These are phyloP conservation scores for Berkeleyomyces basicola DNA, from an alignment of 2,329 filamentous ascomycete genomes.

Conservation along the genomic window DNA sequence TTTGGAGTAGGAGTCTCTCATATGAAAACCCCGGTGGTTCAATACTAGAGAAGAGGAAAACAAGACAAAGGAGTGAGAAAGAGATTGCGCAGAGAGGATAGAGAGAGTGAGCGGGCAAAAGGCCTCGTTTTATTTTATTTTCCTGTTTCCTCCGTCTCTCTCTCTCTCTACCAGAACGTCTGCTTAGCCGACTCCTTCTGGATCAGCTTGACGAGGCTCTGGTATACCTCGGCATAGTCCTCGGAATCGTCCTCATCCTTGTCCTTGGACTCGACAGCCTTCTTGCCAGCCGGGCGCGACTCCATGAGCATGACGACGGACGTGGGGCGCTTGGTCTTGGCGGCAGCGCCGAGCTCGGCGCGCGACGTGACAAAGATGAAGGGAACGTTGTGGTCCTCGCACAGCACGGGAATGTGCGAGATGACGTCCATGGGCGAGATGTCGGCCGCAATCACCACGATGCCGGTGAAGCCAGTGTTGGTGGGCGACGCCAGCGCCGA, in stretches of 20 bases:
- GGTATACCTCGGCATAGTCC: constrained; percentile 47
- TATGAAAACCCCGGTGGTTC: background rate
- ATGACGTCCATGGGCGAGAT: constrained; percentile 99
- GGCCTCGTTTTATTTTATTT: background rate
- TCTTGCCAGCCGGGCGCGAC: constrained; percentile 32
- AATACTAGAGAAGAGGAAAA: background rate
- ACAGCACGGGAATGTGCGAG: constrained; percentile 90
- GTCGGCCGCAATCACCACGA: constrained; percentile 89
- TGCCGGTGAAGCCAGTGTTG: constrained; percentile 45
- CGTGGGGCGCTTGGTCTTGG: constrained; percentile 88
- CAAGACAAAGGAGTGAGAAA: background rate
- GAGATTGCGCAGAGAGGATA: background rate
- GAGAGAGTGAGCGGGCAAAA: background rate
- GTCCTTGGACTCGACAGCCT: constrained; percentile 27
- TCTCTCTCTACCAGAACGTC: constrained; percentile 25
- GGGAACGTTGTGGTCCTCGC: constrained; percentile 93
- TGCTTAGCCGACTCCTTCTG: constrained; percentile 49
- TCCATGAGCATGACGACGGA: constrained; percentile 82
- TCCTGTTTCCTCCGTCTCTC: background rate
- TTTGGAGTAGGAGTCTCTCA: too few species aligned
- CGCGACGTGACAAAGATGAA: constrained; percentile 91
- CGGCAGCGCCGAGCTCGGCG: constrained; percentile 83
- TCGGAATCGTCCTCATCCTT: constrained; percentile 35
- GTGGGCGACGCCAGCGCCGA: constrained; percentile 54
- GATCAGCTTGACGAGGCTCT: constrained; percentile 46